Evolutionary conservation across 108 stramenopile genomes (phyloP).

Genomic region (Fistulifera pelliculosa): DNA sequence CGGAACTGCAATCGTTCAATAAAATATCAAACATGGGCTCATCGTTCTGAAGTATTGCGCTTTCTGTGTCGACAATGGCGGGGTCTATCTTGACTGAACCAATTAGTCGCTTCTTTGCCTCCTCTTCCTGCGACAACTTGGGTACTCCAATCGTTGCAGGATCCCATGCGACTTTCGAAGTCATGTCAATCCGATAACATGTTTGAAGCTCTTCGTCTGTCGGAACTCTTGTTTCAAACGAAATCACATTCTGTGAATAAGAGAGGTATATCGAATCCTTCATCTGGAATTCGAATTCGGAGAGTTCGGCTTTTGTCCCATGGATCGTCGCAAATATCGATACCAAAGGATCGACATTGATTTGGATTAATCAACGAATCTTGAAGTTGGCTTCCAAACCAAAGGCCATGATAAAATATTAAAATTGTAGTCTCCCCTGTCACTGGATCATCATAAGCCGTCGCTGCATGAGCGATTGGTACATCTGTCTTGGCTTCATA

Average conservation of each 20-base stretch:
- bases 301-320: not conserved
- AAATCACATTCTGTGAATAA: not conserved
- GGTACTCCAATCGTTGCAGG: conserved; percentile 1
- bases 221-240: conserved; percentile 7
- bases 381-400: conserved; percentile 14
- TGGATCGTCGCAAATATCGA: conserved; percentile 15
- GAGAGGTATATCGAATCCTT: not conserved
- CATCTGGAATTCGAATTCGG: not conserved
- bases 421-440: conserved; percentile 19
- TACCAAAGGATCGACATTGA: conserved; percentile 21
- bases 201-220: conserved; percentile 5
- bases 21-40: not conserved
- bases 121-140: not conserved
- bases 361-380: conserved; percentile 22
- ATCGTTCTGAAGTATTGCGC: not conserved
- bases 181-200: not conserved
- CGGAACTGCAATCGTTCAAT: too few species aligned
- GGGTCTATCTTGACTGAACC: too few species aligned
- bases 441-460: conserved; percentile 10
- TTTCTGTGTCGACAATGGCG: not conserved
- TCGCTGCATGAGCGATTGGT: conserved; percentile 22
- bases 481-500: conserved; percentile 9
- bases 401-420: conserved; percentile 14
- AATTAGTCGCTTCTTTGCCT: not conserved
- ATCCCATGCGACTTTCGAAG: conserved; percentile 2